These are phyloP conservation scores for Dichomitus squalens DNA, from an alignment of 1,284 basidiomycete species.

Conservation along the genomic window DNA sequence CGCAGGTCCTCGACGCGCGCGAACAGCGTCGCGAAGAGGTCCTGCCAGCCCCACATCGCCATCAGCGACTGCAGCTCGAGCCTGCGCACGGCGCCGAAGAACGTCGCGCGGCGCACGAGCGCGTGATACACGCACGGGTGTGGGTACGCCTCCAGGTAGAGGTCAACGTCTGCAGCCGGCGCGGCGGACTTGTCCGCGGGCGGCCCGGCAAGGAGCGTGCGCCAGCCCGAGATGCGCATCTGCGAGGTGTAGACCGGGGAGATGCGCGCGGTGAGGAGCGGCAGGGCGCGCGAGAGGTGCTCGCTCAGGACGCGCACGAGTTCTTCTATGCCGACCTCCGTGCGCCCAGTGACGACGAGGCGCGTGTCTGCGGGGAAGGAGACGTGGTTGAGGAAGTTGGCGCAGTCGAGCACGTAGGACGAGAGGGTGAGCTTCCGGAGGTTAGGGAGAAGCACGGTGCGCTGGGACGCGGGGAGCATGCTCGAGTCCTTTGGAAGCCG, in stretches of 20 bases:
- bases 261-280: conserved; percentile 8
- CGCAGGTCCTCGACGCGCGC: conserved; percentile 9
- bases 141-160: neutral
- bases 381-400: conserved; percentile 14
- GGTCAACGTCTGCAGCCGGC: neutral
- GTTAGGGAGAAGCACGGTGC: neutral
- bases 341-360: neutral
- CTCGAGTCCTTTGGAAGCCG: neutral
- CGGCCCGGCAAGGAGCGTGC: neutral
- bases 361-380: neutral
- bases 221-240: conserved; percentile 6
- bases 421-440: conserved; percentile 2
- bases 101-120: neutral
- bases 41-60: conserved; percentile 7
- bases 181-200: neutral
- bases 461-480: neutral
- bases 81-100: neutral
- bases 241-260: neutral
- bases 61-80: neutral
- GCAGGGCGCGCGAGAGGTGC: neutral
- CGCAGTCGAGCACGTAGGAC: conserved; percentile 8
- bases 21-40: no score
- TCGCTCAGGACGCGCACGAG: conserved; percentile 3
- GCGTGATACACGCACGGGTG: neutral
- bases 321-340: neutral